phyloP scores from a whole-genome alignment of 257 asterid species.

The Solanum chiquidenum region DNA sequence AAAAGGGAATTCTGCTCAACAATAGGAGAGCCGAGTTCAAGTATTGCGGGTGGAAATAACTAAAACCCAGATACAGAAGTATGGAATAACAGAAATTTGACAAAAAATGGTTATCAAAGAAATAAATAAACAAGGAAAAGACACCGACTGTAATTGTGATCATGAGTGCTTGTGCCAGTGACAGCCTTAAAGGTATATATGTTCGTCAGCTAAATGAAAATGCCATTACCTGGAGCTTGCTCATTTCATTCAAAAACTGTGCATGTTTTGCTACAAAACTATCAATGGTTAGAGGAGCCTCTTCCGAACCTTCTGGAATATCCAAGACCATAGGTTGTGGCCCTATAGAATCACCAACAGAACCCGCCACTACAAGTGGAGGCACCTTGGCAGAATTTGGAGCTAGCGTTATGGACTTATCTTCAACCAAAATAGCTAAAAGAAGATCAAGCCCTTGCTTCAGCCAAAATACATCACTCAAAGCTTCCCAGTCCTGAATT shows the following conservation, averaged over 20 bases:
- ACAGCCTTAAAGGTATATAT: background rate
- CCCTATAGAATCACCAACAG: constrained; percentile 44
- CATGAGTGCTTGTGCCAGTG: background rate
- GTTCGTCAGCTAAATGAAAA: constrained; percentile 1
- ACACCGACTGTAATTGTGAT: background rate
- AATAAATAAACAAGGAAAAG: background rate
- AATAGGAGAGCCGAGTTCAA: background rate
- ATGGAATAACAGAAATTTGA: background rate
- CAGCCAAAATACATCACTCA: constrained; percentile 97
- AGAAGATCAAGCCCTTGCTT: constrained; percentile 99
- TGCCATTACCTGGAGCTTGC: constrained; percentile 74
- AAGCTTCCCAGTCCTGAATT: constrained; percentile 95
- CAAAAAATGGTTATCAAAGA: background rate
- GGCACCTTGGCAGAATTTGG: constrained; percentile 93
- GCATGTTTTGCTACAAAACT: constrained; percentile 75
- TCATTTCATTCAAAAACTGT: constrained; percentile 69
- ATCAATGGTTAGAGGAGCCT: constrained; percentile 75
- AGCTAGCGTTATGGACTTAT: constrained; percentile 87
- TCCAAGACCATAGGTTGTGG: constrained; percentile 76
- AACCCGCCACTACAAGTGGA: constrained; percentile 50
- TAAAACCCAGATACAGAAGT: background rate
- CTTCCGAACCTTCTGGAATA: constrained; percentile 63
- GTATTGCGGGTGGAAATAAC: background rate
- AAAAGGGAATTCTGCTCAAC: background rate
- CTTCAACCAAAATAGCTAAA: constrained; percentile 87